Evolutionary conservation across 179 eudicot species (phyloP), one percentile per base, ranked within the genome.

Genomic region (Spergularia azorica): DNA sequence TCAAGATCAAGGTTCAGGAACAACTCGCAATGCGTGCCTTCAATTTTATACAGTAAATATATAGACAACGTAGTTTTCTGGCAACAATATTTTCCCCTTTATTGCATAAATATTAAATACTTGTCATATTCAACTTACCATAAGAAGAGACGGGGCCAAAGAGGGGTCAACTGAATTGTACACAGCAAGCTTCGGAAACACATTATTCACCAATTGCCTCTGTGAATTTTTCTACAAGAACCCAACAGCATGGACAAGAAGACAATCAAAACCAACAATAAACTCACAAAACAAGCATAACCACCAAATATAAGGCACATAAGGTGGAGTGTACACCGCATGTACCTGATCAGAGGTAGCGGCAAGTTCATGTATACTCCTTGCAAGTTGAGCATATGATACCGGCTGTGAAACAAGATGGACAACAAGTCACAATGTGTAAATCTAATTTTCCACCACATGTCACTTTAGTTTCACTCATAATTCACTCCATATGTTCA

Each of bases 151-250:
- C 21, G 99, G 99, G 20, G 99, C 99, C 84, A 95, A 65, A 39
- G 99, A 93, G 67, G 99, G 99, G 70, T 95, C 99, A 72, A 95
- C 99, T 43, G 99, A 95, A 82, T 95, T 95, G 90, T 95, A 95
- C 38, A 95, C 97, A 38, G 99, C 99, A 76, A 95, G 99, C 83
- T 95, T 95, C 15, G 99, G 99, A 83, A 95, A 95, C 50, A 95
- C 97, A 79, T 95, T 91, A 85, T 93, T 94, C 74, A 95, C 90
- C 82, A 95, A 83, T 75, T 95, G 97, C 86, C 84, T 88, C 81
- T 88, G 94, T 41, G 99, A 95, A 80, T 87, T 93, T 95, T 95
- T 95, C 99, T 95, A 74, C 85, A 85, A 21, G 75, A 38, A 41
- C 60, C 54, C 63, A 14, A 18, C 73, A 67, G 6, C 13, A 17